These are phyloP conservation scores for Fusarium palustre DNA, from an alignment of 2,329 filamentous ascomycete genomes.

Conservation along the genomic window DNA sequence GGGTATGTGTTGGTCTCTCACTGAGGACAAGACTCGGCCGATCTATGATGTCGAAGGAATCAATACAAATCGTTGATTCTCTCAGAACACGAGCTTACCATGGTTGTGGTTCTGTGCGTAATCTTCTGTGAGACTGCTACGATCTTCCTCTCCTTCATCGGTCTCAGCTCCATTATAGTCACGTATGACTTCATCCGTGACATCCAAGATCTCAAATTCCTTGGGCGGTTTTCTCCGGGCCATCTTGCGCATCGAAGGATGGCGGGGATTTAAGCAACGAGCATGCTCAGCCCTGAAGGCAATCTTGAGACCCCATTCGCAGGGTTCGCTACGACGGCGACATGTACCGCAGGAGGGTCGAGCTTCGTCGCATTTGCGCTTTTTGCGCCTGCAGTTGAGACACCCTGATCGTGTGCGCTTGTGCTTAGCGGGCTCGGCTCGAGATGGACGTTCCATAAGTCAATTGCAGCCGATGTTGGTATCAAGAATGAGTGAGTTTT, in stretches of 20 bases:
- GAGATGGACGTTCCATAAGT: slow-evolving; percentile 36
- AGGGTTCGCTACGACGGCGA: slow-evolving; percentile 48
- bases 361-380: slow-evolving; percentile 55
- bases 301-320: slow-evolving; percentile 55
- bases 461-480: slow-evolving; percentile 35
- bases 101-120: background rate
- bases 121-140: slow-evolving; percentile 17
- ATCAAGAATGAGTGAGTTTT: background rate
- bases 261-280: slow-evolving; percentile 47
- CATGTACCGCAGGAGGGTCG: slow-evolving; percentile 53
- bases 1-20: background rate
- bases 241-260: slow-evolving; percentile 52
- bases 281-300: slow-evolving; percentile 54
- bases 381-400: slow-evolving; percentile 55
- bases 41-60: background rate
- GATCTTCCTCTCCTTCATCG: slow-evolving; percentile 33
- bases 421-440: slow-evolving; percentile 42
- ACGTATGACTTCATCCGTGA: slow-evolving; percentile 53
- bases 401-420: slow-evolving; percentile 53
- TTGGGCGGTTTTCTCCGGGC: slow-evolving; percentile 44
- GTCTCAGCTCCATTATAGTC: slow-evolving; percentile 50
- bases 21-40: background rate
- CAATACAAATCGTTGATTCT: background rate
- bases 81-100: slow-evolving; percentile 7
- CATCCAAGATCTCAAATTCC: slow-evolving; percentile 53